Evolutionary conservation across 1,139 yeast genomes (phyloP), one percentile per base, ranked within the genome.

Genomic region (Candida sanyaensis): DNA sequence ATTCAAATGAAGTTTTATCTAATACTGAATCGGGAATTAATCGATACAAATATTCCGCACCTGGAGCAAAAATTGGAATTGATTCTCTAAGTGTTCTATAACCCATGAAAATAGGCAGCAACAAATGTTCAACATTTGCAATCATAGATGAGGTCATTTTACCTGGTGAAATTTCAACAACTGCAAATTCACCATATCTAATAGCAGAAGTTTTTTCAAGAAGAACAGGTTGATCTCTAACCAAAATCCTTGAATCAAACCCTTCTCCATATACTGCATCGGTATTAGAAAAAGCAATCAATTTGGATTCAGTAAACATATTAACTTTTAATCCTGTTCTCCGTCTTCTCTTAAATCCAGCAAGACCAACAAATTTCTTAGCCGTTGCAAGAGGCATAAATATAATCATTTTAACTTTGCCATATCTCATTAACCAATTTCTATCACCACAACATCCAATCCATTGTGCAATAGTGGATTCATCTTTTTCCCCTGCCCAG

Each of bases 341-440:
- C 46, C 80, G 74, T 46, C 96, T 71, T 39, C 69, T 66, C 12
- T 53, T 56, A 42, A 69, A 70, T 1, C 78, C 75, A 0, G 80
- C 73, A 0, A 69, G 73, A 0, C 88, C 79, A 47, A 84, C 61
- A 40, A 88, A 71, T 62, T 87, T 88, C 50, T 66, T 69, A 1
- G 92, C 92, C 0, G 88, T 78, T 1, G 65, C 49, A 23, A 81
- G 80, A 3, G 84, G 81, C 9, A 83, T 71, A 78, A 88, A 78
- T 30, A 87, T 60, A 13, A 89, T 66, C 84, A 88, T 81, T 49
- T 88, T 70, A 1, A 88, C 90, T 45, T 87, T 73, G 0, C 96
- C 96, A 61, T 78, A 87, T 54, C 74, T 72, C 55, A 84, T 87
- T 12, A 88, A 63, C 97, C 96, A 89, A 58, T 87, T 88, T 44